Conservation (phyloP, 2,329 filamentous ascomycete genomes). For the Beauveria sp. region DNA sequence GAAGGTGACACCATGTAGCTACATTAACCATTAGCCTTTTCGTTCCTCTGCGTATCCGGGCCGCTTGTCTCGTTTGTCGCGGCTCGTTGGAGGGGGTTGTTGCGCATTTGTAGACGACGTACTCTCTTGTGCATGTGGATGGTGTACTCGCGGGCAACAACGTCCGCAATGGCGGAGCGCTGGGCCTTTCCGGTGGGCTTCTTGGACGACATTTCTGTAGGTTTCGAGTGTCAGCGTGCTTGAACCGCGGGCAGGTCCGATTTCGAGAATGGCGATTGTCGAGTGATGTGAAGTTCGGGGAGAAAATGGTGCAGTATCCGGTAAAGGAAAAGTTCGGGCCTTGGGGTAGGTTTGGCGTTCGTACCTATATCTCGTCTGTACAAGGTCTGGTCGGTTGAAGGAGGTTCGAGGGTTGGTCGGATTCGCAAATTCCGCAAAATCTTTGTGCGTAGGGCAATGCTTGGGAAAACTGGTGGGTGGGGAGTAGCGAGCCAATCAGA, state of each 20-base stretch:
- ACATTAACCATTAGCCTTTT: conserved; percentile 19
- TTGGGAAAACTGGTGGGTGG: conserved; percentile 25
- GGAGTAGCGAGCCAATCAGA: conserved; percentile 30
- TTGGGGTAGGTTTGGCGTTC: conserved; percentile 20
- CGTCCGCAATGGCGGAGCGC: conserved; percentile 96
- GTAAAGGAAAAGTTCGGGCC: conserved; percentile 6
- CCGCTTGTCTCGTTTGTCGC: not conserved
- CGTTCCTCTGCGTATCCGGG: not conserved
- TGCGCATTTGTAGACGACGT: conserved; percentile 19
- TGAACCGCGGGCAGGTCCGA: not conserved
- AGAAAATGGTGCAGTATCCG: not conserved
- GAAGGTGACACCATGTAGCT: conserved; percentile 97
- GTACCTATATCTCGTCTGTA: conserved; percentile 37
- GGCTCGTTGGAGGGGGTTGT: not conserved
- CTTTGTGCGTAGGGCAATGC: conserved; percentile 36
- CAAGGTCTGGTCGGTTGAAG: conserved; percentile 29
- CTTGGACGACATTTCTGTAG: conserved; percentile 35
- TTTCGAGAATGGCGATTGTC: not conserved
- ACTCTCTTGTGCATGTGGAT: conserved; percentile 98
- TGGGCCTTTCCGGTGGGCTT: conserved; percentile 35
- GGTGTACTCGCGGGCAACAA: conserved; percentile 99
- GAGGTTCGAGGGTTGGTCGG: conserved; percentile 24
- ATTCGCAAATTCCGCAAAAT: conserved; percentile 33
- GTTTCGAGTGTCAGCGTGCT: conserved; percentile 9
- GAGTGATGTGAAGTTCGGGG: not conserved